Evolutionary conservation across 2,329 filamentous ascomycete species (phyloP).

Genomic region (Cladosporium phlei): DNA sequence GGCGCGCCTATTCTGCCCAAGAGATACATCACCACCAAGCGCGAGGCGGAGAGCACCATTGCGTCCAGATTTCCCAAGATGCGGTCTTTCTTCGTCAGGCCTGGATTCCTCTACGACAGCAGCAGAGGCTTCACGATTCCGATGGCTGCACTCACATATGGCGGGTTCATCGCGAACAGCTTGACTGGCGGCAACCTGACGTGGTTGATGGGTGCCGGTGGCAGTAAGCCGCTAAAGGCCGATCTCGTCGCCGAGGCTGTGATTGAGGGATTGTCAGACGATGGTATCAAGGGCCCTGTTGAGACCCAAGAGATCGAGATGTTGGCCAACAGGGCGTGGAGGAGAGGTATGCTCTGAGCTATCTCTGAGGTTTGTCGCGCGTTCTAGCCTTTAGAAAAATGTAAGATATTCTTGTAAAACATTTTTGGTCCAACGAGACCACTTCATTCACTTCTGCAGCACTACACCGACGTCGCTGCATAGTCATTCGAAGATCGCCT

Average conservation of each 20-base stretch:
- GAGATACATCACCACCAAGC: conserved; percentile 86
- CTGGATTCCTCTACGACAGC: conserved; percentile 84
- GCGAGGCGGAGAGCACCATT: conserved; percentile 79
- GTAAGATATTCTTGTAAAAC: not conserved
- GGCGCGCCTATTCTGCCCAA: conserved; percentile 79
- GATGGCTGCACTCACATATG: conserved; percentile 70
- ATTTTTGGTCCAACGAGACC: not conserved
- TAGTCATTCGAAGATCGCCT: conserved; percentile 10
- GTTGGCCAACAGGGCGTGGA: conserved; percentile 77
- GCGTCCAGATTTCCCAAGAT: conserved; percentile 66
- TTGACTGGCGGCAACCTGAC: conserved; percentile 71
- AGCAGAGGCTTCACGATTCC: conserved; percentile 78
- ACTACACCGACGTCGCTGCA: not conserved
- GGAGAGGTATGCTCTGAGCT: conserved; percentile 77
- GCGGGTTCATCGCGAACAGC: conserved; percentile 71
- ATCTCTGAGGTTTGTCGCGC: not conserved
- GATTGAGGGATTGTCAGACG: conserved; percentile 77
- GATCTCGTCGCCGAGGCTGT: conserved; percentile 85
- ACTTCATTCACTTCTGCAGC: not conserved
- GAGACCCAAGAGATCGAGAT: conserved; percentile 76
- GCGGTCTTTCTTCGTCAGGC: conserved; percentile 75
- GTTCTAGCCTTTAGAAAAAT: not conserved
- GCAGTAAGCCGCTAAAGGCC: conserved; percentile 79
- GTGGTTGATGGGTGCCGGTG: conserved; percentile 73
- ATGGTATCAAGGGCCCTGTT: conserved; percentile 66